Evolutionary conservation across 2,329 filamentous ascomycete species (phyloP).

Genomic region (Annulohypoxylon truncatum): DNA sequence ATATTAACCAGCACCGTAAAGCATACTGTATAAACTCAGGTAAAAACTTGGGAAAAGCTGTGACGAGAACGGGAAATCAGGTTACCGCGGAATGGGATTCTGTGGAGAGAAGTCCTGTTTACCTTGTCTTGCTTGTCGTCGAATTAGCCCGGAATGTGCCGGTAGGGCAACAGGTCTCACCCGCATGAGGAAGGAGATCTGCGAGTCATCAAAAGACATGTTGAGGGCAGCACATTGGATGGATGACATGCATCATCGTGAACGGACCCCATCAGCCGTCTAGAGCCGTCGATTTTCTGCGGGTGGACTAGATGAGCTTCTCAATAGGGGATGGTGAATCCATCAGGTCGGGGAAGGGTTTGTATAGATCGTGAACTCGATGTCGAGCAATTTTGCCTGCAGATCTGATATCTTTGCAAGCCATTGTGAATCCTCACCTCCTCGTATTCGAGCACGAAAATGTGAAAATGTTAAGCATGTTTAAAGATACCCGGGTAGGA

Average conservation of each 20-base stretch:
- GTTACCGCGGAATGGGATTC: slow-evolving; percentile 27
- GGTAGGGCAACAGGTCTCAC: slow-evolving; percentile 38
- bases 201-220: slow-evolving; percentile 27
- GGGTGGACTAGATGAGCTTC: slow-evolving; percentile 10
- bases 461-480: slow-evolving; percentile 8
- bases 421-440: slow-evolving; percentile 5
- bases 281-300: slow-evolving; percentile 26
- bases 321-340: slow-evolving; percentile 1
- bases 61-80: slow-evolving; percentile 21
- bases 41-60: slow-evolving; percentile 18
- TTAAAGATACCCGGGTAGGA: slow-evolving; percentile 11
- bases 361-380: slow-evolving; percentile 5
- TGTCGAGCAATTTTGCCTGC: slow-evolving; percentile 19
- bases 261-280: slow-evolving; percentile 18
- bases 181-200: slow-evolving; percentile 40
- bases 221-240: slow-evolving; percentile 16
- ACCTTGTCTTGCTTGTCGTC: slow-evolving; percentile 21
- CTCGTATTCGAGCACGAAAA: slow-evolving; percentile 31
- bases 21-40: slow-evolving; percentile 32
- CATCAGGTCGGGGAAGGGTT: background rate
- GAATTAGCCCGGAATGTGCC: slow-evolving; percentile 38
- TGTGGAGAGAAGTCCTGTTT: slow-evolving; percentile 30
- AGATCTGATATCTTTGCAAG: slow-evolving; percentile 4
- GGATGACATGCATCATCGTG: slow-evolving; percentile 34
- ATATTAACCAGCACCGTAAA: slow-evolving; percentile 22